Evolutionary conservation across 192 early-diverging fungal species (phyloP).

Genomic region (Backusella tuberculispora): DNA sequence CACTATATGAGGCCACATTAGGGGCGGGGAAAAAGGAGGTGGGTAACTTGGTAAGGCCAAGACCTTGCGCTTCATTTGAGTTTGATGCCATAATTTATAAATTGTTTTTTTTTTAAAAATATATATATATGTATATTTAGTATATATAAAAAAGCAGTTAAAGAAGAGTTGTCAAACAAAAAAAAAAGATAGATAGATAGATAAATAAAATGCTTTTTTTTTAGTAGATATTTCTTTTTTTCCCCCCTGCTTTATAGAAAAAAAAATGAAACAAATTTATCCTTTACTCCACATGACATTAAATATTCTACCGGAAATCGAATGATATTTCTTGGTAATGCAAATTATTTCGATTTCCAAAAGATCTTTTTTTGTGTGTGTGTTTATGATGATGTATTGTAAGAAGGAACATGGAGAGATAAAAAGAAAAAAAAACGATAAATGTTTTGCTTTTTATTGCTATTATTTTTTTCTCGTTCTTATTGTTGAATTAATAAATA

Average conservation of each 20-base stretch:
- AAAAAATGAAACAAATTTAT: not conserved
- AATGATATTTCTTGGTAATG: not conserved
- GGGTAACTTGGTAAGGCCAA: conserved; percentile 5
- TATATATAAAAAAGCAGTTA: not conserved
- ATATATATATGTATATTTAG: not conserved
- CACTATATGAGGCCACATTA: not conserved
- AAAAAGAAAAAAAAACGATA: not conserved
- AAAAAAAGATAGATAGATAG: not conserved
- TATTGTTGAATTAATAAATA: not conserved
- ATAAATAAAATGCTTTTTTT: not conserved
- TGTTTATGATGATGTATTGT: not conserved
- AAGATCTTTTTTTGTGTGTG: not conserved
- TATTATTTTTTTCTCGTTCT: not conserved
- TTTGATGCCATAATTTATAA: not conserved
- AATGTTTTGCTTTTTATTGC: too few species aligned
- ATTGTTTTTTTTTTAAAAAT: not conserved
- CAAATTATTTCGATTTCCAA: not conserved
- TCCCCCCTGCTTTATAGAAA: not conserved
- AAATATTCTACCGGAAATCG: not conserved
- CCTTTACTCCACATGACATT: not conserved
- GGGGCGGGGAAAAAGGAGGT: conserved; percentile 20
- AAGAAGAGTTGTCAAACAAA: not conserved
- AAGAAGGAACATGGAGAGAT: not conserved
- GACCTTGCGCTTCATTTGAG: not conserved
- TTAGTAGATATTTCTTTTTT: not conserved